Evolutionary conservation across 495 filamentous ascomycete genomes (phyloP).

Genomic region (Talaromyces adpressus): DNA sequence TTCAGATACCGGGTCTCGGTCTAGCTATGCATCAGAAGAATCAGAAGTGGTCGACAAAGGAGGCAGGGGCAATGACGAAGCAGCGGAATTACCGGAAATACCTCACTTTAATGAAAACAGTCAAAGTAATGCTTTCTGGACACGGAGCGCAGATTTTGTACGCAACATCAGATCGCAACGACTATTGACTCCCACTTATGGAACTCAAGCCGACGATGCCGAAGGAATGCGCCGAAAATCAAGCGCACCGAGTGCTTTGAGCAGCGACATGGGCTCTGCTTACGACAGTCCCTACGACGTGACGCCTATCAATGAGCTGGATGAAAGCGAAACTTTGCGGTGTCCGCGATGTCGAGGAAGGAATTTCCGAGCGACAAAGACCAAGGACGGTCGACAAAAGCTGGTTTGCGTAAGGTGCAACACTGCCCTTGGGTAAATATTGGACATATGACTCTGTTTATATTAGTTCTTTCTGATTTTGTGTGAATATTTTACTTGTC

Average conservation of each 20-base stretch:
- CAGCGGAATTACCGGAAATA: conserved; percentile 20
- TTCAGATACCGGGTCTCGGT: conserved; percentile 4
- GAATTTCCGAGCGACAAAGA: conserved; percentile 46
- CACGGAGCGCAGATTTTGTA: conserved; percentile 24
- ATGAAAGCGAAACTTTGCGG: conserved; percentile 36
- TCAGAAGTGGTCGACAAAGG: conserved; percentile 17
- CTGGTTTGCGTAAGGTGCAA: conserved; percentile 48
- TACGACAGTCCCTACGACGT: conserved; percentile 3
- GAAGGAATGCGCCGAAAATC: conserved; percentile 22
- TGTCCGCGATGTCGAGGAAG: conserved; percentile 44
- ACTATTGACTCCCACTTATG: neutral
- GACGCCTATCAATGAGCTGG: conserved; percentile 1
- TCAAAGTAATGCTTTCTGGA: conserved; percentile 48
- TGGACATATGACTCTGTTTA: neutral
- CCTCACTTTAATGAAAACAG: conserved; percentile 46
- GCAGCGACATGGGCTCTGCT: conserved; percentile 34
- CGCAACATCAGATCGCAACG: conserved; percentile 15
- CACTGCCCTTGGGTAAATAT: conserved; percentile 11
- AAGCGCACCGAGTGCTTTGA: conserved; percentile 35
- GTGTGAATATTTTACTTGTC: neutral
- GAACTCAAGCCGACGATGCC: conserved; percentile 12
- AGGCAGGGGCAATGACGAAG: neutral
- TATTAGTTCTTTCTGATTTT: neutral
- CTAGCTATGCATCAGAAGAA: conserved; percentile 12
- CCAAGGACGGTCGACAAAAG: conserved; percentile 36